Evolutionary conservation across 1,284 basidiomycete species (phyloP).

Genomic region (Puccinia hordei): DNA sequence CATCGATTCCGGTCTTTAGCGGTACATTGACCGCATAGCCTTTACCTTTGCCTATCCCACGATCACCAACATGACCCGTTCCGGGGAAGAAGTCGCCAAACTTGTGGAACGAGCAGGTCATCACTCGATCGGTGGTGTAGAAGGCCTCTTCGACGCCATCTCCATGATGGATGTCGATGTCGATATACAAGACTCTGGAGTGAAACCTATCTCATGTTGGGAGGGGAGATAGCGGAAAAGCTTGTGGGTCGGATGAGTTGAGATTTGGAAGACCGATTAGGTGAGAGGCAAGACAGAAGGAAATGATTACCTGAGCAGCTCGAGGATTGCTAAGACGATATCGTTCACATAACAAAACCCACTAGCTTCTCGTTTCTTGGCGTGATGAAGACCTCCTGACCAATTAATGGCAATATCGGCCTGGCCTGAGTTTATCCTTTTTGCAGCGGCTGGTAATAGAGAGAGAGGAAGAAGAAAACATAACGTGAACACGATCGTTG

Average conservation of each 20-base stretch:
- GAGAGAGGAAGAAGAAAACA: not conserved
- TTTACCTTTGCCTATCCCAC: conserved; percentile 80
- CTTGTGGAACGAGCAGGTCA: conserved; percentile 90
- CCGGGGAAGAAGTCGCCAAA: conserved; percentile 98
- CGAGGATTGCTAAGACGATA: conserved; percentile 85
- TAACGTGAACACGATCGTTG: not conserved
- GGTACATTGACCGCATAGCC: conserved; percentile 93
- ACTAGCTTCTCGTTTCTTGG: conserved; percentile 93
- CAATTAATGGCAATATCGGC: conserved; percentile 95
- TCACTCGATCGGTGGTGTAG: conserved; percentile 93
- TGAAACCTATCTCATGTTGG: conserved; percentile 61
- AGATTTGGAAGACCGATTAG: not conserved
- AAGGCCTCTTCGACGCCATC: conserved; percentile 99
- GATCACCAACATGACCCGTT: conserved; percentile 68
- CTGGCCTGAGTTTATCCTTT: conserved; percentile 75
- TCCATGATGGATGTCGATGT: conserved; percentile 97
- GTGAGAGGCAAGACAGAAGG: not conserved
- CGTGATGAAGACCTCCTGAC: conserved; percentile 96
- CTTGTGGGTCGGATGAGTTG: not conserved
- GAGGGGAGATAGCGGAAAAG: not conserved
- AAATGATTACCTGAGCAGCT: conserved; percentile 72
- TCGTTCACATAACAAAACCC: conserved; percentile 95
- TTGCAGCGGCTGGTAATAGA: conserved; percentile 68
- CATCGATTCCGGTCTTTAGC: conserved; percentile 87
- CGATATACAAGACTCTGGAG: conserved; percentile 91